These are phyloP conservation scores for Coccinonectria pachysandricola DNA, from an alignment of 2,329 filamentous ascomycete species.

Conservation along the genomic window DNA sequence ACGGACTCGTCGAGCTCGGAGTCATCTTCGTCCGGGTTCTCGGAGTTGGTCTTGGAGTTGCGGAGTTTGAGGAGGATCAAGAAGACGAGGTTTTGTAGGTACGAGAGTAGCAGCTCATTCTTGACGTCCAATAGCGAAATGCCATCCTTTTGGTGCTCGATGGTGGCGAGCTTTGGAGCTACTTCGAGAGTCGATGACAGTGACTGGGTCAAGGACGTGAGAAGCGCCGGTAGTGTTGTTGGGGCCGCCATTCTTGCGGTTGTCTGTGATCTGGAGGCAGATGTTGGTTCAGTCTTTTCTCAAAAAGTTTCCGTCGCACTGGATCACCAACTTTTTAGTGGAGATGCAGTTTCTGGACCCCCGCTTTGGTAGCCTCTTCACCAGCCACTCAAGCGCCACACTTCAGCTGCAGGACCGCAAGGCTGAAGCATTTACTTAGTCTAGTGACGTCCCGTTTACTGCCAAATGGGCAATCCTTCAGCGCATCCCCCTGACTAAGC, in stretches of 20 bases:
- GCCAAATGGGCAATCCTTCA: too few relatives aligned
- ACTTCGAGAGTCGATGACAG: slow-evolving; percentile 56
- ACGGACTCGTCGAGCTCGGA: slow-evolving; percentile 52
- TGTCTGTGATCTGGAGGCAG: slow-evolving; percentile 12
- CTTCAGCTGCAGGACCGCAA: too few relatives aligned
- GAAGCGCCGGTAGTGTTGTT: slow-evolving; percentile 36
- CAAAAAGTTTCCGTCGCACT: slow-evolving; percentile 16
- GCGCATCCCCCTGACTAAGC: slow-evolving; percentile 20
- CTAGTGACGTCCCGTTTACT: too few relatives aligned
- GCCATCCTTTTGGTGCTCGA: slow-evolving; percentile 70
- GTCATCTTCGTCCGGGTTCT: slow-evolving; percentile 19
- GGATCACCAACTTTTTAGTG: slow-evolving; percentile 21
- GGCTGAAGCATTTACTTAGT: too few relatives aligned
- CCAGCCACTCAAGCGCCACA: slow-evolving; percentile 1
- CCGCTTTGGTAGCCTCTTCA: slow-evolving; percentile 2
- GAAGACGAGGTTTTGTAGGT: slow-evolving; percentile 89
- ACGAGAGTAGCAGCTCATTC: slow-evolving; percentile 93
- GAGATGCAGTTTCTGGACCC: too few relatives aligned
- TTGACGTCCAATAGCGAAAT: slow-evolving; percentile 93
- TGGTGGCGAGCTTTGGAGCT: slow-evolving; percentile 47
- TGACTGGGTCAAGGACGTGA: slow-evolving; percentile 48
- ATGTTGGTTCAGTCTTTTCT: slow-evolving; percentile 5
- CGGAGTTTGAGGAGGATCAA: slow-evolving; percentile 74
- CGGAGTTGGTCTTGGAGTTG: slow-evolving; percentile 29
- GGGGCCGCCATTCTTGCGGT: slow-evolving; percentile 33